Evolutionary conservation across 2,329 filamentous ascomycete genomes (phyloP).

Genomic region (Trichoderma sp.): DNA sequence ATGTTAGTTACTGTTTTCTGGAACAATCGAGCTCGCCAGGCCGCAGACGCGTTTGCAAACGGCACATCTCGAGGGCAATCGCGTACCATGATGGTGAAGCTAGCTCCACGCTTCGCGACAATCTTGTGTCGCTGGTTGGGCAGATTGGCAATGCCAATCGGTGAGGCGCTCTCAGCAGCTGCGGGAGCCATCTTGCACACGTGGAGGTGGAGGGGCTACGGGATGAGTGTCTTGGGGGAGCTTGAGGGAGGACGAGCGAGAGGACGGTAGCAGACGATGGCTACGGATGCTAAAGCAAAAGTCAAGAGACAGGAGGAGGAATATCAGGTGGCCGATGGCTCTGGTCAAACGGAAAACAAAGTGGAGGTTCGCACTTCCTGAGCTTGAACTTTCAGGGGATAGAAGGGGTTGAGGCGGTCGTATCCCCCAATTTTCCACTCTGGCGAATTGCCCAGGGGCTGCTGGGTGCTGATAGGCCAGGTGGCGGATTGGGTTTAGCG

Average conservation of each 20-base stretch:
- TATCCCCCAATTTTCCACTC: slow-evolving; percentile 33
- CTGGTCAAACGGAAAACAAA: slow-evolving; percentile 12
- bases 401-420: slow-evolving; percentile 20
- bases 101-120: slow-evolving; percentile 81
- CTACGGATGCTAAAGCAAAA: slow-evolving; percentile 3
- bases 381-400: slow-evolving; percentile 22
- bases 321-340: slow-evolving; percentile 16
- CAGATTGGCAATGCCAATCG: slow-evolving; percentile 72
- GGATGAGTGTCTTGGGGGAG: slow-evolving; percentile 3
- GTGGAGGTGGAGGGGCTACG: slow-evolving; percentile 21
- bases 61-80: slow-evolving; percentile 19
- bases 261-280: slow-evolving; percentile 8
- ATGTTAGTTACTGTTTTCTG: slow-evolving; percentile 1
- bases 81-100: slow-evolving; percentile 97
- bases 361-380: slow-evolving; percentile 21
- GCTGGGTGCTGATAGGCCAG: slow-evolving; percentile 18
- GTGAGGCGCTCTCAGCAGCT: slow-evolving; percentile 60
- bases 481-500: slow-evolving; percentile 26
- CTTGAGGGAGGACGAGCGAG: slow-evolving; percentile 16
- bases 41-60: neutral
- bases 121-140: slow-evolving; percentile 75
- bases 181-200: slow-evolving; percentile 54
- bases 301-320: slow-evolving; percentile 13
- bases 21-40: neutral
- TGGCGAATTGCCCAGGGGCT: slow-evolving; percentile 27